Base-by-base conservation (phyloP, 179 eudicot species). In the Monotropa hypopitys region DNA sequence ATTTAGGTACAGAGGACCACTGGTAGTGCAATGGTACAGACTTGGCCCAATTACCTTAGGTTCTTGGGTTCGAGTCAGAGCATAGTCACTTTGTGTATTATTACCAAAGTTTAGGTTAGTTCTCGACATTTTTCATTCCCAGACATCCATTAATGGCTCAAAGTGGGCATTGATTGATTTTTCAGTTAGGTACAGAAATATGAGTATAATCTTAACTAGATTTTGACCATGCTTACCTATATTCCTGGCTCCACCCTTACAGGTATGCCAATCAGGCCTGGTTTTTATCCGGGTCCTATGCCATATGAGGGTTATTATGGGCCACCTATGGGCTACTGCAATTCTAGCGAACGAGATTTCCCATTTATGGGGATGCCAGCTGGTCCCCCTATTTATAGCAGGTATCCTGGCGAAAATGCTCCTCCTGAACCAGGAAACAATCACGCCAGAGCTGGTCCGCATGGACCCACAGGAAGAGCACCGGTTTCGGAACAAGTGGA, bases 291-390 rank as follows among this genome's bases (percentile, higher is more conserved):
- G 53, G 86, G 88, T 74, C 97, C 95, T n/a, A 80, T 88, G 85
- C 76, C 90, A 35, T 92, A 85, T 79, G 97, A 93, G 20, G 90
- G 97, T n/a, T 93, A 84, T 82, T 91, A 89, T 83, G 90, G 99
- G 40, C 98, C 97, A 68, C 91, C 95, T n/a, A 87, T 91, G 96
- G 91, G 88, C 65, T 91, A 84, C 80, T 79, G 88, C 81, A 84
- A 84, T 84, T 86, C 90, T 67, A 86, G 81, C 87, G 98, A 96
- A 77, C 88, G 88, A 35, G 98, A 96, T 75, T 71, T 87, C 80
- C 87, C 96, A 54, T 87, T 81, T 79, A 88, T 87, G 94, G 97
- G 94, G 75, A 90, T 86, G 90, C 72, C 89, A 78, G 82, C 88
- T 70, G 87, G 86, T 15, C 92, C 91, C 62, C 87, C 90, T 72